Evolutionary conservation across 78 protist genomes (phyloP), one percentile per base, ranked within the genome.

Genomic region (Dictyostelium capitatum): DNA sequence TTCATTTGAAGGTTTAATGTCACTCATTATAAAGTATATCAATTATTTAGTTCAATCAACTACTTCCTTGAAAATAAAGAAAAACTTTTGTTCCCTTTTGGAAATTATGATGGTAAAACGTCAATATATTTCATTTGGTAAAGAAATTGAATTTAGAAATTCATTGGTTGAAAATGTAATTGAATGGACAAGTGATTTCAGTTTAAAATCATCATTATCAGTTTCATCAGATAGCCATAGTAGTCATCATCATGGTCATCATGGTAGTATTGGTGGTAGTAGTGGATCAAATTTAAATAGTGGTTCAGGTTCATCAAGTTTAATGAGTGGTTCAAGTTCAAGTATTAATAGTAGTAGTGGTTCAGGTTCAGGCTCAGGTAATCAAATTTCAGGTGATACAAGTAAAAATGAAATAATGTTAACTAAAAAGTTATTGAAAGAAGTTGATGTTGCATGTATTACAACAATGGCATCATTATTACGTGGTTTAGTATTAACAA

Each of bases 101-200:
- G 95, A 95, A 46, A 23, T 78, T 14, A 43, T 91, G 84, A 91
- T 95, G 97, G 25, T 50, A 3, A 73, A 80, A 17, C 82, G 95
- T 50, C 94, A 73, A 11, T 41, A 50, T 51, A 62, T 95, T 20
- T 48, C 95, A 8, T 91, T 95, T 82, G 37, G 64, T 12, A 79
- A 80, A 17, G 97, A 95, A 65, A 75, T 64, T 70, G 74, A 75
- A 11, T 91, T 95, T 70, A 70, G 97, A 28, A 84, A 84, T 57
- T 32, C 48, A 0, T 20, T 95, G 19, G 54, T 92, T 3, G 96
- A 83, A 23, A 82, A 65, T 46, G 37, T 92, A 6, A 78, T 92
- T 28, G 92, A 78, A 30, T 92, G 96, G 96, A 92, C 83, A 1
- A 50, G 84, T 17, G 96, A 89, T 53, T 89, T 89, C 50, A 57